phyloP scores from a whole-genome alignment of 208 protist species.

The Leishmania turanica region DNA sequence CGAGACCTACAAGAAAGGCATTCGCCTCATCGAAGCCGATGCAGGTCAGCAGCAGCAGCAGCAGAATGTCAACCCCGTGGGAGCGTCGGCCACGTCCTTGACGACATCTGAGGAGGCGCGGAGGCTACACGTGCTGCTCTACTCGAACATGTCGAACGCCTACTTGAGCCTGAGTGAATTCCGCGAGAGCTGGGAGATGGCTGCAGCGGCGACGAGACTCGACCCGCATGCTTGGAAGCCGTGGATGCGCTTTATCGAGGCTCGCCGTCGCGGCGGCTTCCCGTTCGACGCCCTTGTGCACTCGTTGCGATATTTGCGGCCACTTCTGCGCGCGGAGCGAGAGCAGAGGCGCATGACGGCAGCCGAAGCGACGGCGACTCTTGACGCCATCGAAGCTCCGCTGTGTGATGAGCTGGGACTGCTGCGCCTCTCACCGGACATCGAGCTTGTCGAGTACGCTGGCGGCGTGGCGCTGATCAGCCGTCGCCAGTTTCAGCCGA shows the following conservation, averaged over 20 bases:
- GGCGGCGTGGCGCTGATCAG: conserved; percentile 80
- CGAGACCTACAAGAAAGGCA: conserved; percentile 39
- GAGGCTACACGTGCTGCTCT: conserved; percentile 46
- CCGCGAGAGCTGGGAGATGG: conserved; percentile 43
- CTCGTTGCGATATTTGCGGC: conserved; percentile 54
- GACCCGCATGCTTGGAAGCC: conserved; percentile 63
- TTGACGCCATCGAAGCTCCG: conserved; percentile 34
- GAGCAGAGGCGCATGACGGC: conserved; percentile 27
- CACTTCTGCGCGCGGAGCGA: conserved; percentile 45
- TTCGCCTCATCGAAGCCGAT: conserved; percentile 21
- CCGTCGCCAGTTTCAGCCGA: conserved; percentile 53
- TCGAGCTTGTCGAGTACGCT: conserved; percentile 76
- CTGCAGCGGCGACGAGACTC: conserved; percentile 35
- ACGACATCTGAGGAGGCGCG: neutral
- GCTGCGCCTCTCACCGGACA: conserved; percentile 48
- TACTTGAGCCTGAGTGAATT: conserved; percentile 39
- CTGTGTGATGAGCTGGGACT: conserved; percentile 61
- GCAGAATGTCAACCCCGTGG: neutral
- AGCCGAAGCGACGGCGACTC: conserved; percentile 28
- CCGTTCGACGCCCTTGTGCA: conserved; percentile 82
- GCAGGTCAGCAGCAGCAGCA: conserved; percentile 2
- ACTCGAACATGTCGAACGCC: conserved; percentile 77
- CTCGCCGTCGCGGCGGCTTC: conserved; percentile 51
- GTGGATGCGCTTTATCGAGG: conserved; percentile 71
- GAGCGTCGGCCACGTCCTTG: neutral